Evolutionary conservation across 176 grass and related monocot species (phyloP).

Genomic region (Themeda triandra): DNA sequence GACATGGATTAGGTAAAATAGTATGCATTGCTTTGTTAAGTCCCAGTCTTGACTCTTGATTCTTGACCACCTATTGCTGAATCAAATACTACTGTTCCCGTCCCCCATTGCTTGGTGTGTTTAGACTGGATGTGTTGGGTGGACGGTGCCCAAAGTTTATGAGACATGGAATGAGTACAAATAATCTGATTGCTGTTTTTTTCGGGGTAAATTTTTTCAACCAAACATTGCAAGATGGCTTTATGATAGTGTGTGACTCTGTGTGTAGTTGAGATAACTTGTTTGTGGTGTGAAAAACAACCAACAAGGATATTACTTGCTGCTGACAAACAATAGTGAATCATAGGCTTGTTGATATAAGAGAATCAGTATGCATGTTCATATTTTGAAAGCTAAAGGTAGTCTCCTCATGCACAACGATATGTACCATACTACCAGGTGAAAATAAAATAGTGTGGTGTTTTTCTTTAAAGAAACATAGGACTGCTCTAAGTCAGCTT

Average conservation of each 20-base stretch:
- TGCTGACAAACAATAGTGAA: not conserved
- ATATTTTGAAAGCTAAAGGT: not conserved
- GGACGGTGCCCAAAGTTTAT: not conserved
- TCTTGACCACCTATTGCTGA: not conserved
- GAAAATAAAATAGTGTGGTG: not conserved
- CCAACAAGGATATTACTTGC: not conserved
- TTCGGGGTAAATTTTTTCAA: not conserved
- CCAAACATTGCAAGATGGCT: not conserved
- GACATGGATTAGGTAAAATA: not conserved
- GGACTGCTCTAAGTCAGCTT: not conserved
- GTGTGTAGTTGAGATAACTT: not conserved
- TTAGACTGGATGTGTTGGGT: not conserved
- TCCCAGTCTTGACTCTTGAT: not conserved
- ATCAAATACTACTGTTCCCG: not conserved
- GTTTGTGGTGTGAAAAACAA: not conserved
- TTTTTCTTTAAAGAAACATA: constrained; percentile 3
- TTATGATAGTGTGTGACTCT: not conserved
- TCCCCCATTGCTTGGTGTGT: not conserved
- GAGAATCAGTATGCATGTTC: constrained; percentile 11
- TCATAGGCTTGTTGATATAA: not conserved
- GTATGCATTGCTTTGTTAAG: not conserved
- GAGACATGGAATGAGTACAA: not conserved
- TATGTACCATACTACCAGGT: not conserved
- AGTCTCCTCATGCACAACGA: not conserved
- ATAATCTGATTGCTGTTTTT: not conserved